Evolutionary conservation across 2,329 filamentous ascomycete genomes (phyloP), one percentile per base, ranked within the genome.

Genomic region (Ascochyta lentis): DNA sequence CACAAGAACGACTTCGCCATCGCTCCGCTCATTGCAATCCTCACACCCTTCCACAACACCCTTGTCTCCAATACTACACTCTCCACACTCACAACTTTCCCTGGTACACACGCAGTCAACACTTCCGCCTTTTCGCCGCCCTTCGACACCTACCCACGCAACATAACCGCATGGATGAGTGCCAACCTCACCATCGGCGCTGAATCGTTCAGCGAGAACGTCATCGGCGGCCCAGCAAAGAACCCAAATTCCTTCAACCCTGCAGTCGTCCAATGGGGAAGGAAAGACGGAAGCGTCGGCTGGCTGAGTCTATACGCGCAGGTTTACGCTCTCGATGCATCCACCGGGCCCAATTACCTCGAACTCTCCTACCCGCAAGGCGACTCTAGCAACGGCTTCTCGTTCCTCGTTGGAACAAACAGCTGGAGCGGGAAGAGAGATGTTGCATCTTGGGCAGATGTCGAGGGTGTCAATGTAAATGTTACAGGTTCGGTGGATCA

Each of bases 1-100:
- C 86, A 88, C 60, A 78, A 80, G 33, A 80, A 80, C 24, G 86
- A 88, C 68, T 87, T 84, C 59, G 81, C 84, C 13, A 84, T 84
- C 62, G 80, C 77, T 0, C 85, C 85, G 0, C 69, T 88, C 1
- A 77, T 87, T 40, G 82, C 85, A 0, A 79, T 85, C 1, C 71
- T 87, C 4, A 77, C 83, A 0, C 73, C 78, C 0, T 82, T 76
- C 52, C 82, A 86, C 60, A 76, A 78, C 53, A 73, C 75, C 0
- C 72, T 85, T 5, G 68, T 86, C 6, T 77, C 81, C 0, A 73
- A 76, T 2, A 61, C 68, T 5, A 75, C 76, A 0, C 41, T 78
- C 6, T 59, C 68, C 0, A 71, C 73, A 0, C 72, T 88, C 16
- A 73, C 68, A 0, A 67, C 66, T 2, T 87, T 88, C 65, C 69